Percentiles rank a stretch among this genome's conserved stretches.
Conservation (phyloP, 768 basidiomycete species). For the Calocera viscosa region DNA sequence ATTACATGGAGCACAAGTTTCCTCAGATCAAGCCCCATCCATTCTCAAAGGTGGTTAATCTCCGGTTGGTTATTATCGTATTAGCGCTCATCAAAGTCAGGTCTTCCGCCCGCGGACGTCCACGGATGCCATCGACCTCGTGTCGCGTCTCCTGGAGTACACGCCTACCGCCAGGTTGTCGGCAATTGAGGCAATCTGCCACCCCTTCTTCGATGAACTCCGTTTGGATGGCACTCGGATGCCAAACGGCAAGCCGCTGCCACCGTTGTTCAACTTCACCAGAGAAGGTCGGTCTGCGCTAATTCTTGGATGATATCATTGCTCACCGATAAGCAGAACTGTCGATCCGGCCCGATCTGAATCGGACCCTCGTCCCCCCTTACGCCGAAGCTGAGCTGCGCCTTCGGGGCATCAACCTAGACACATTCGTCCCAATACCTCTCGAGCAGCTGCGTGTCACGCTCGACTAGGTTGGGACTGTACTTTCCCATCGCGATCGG, state of each 20-base stretch:
- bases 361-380: slow-evolving; percentile 77
- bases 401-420: slow-evolving; percentile 72
- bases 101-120: slow-evolving; percentile 97
- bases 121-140: slow-evolving; percentile 89
- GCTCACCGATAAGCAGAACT: slow-evolving; percentile 49
- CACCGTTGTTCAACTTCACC: slow-evolving; percentile 87
- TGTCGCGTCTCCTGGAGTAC: slow-evolving; percentile 90
- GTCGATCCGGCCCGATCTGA: slow-evolving; percentile 90
- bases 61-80: slow-evolving; percentile 8
- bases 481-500: background rate
- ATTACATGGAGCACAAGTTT: slow-evolving; percentile 99
- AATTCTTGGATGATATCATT: slow-evolving; percentile 8
- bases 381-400: slow-evolving; percentile 82
- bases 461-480: slow-evolving; percentile 54
- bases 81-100: slow-evolving; percentile 31
- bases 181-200: slow-evolving; percentile 81
- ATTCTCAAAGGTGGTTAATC: slow-evolving; percentile 67
- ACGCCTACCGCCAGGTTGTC: slow-evolving; percentile 89
- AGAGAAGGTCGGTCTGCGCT: slow-evolving; percentile 62
- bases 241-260: slow-evolving; percentile 96
- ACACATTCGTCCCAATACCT: slow-evolving; percentile 94
- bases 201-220: slow-evolving; percentile 95
- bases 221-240: slow-evolving; percentile 80
- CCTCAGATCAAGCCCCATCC: slow-evolving; percentile 99
- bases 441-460: slow-evolving; percentile 88